These are phyloP conservation scores for Coccinonectria pachysandricola DNA, from an alignment of 2,329 filamentous ascomycete species.

Conservation along the genomic window DNA sequence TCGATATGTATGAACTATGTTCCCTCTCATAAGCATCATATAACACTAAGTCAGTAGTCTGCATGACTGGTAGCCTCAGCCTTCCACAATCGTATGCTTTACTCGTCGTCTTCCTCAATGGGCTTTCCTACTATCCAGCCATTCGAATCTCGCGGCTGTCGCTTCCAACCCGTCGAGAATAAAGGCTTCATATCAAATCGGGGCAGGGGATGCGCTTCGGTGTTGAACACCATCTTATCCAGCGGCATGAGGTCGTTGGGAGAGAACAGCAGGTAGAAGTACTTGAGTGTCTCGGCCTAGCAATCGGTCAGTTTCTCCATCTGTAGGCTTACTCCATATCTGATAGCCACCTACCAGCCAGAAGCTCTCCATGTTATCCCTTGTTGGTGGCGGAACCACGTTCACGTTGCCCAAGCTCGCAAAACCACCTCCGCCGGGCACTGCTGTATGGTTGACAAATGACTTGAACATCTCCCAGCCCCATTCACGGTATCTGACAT, in stretches of 20 bases:
- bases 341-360: conserved; percentile 62
- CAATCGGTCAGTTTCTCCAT: conserved; percentile 7
- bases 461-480: conserved; percentile 97
- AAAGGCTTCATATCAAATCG: conserved; percentile 70
- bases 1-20: too few species aligned
- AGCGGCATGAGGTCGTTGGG: conserved; percentile 72
- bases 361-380: conserved; percentile 98
- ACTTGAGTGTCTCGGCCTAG: conserved; percentile 91
- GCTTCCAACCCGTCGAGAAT: conserved; percentile 72
- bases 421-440: conserved; percentile 70
- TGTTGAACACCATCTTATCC: conserved; percentile 86
- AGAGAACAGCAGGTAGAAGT: conserved; percentile 92
- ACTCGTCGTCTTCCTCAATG: conserved; percentile 4
- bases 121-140: conserved; percentile 27
- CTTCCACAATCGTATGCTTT: conserved; percentile 3
- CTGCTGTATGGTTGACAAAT: conserved; percentile 76
- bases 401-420: conserved; percentile 71
- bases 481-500: conserved; percentile 84
- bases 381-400: conserved; percentile 52
- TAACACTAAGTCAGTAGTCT: too few species aligned
- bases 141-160: conserved; percentile 48
- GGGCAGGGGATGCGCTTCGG: conserved; percentile 85
- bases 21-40: too few species aligned
- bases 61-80: too few species aligned
- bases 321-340: background rate